Percentiles rank a stretch among this genome's conserved stretches.
Evolutionary conservation across 768 basidiomycete genomes (phyloP).

Genomic region (Suillus tomentosus): DNA sequence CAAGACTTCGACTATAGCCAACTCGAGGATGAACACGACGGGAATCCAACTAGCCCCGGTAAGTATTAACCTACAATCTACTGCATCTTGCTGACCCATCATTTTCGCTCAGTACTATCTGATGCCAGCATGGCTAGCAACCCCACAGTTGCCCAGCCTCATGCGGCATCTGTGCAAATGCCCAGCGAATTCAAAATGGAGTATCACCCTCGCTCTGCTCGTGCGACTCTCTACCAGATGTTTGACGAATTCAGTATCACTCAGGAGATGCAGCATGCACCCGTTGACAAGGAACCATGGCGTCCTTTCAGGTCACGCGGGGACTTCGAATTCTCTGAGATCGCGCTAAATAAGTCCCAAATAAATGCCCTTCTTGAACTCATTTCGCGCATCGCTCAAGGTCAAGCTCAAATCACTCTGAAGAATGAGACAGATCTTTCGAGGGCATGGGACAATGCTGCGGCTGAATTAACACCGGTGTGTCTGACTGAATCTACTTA

Average conservation of each 20-base stretch:
- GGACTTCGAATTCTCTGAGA: constrained; percentile 18
- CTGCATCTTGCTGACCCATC: neutral
- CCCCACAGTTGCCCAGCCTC: neutral
- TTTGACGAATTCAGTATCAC: constrained; percentile 18
- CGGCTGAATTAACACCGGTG: constrained; percentile 12
- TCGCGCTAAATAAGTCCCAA: constrained; percentile 14
- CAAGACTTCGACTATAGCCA: neutral
- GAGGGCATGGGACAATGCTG: constrained; percentile 8
- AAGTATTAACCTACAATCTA: no score
- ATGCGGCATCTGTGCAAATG: neutral
- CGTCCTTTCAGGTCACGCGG: constrained; percentile 6
- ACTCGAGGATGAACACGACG: no score
- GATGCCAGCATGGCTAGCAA: neutral
- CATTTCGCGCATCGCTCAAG: constrained; percentile 12
- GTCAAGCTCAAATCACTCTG: constrained; percentile 21
- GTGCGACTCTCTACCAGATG: constrained; percentile 10
- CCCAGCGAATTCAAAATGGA: constrained; percentile 23
- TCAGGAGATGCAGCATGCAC: neutral
- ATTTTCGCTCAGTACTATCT: neutral
- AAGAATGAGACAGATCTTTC: constrained; percentile 12
- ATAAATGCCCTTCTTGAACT: constrained; percentile 28
- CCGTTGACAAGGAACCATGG: constrained; percentile 16
- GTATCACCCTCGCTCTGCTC: constrained; percentile 27
- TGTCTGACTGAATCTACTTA: neutral
- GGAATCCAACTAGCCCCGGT: no score